Percentiles rank a stretch among this genome's conserved stretches.
Conservation (phyloP, 148 eudicot genomes). For the Diospyros kaki region DNA sequence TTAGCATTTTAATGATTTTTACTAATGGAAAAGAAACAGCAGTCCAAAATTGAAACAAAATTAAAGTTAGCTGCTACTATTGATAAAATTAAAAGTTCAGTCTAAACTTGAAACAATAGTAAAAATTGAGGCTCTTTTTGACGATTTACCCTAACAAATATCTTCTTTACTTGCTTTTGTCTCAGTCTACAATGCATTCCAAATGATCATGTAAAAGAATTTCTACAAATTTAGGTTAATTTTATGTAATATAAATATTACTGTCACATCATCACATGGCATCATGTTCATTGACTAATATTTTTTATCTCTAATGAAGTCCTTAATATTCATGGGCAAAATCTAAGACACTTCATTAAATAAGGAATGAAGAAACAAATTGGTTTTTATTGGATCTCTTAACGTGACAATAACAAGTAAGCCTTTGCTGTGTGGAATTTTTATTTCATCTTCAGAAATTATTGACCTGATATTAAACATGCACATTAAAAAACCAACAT, state of each 20-base stretch:
- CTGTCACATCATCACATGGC: neutral
- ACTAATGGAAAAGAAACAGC: no score
- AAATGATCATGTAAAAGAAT: neutral
- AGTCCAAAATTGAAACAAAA: no score
- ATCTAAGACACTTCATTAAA: no score
- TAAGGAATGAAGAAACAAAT: neutral
- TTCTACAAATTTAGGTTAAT: neutral
- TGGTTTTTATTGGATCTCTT: neutral
- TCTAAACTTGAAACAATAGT: no score
- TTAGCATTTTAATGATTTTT: no score
- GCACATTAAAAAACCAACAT: neutral
- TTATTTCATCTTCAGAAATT: neutral
- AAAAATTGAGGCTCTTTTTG: no score
- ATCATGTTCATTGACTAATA: neutral
- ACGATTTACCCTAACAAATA: neutral
- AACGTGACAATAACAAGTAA: neutral
- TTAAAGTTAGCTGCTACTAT: no score
- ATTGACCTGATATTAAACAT: neutral
- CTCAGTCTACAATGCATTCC: no score
- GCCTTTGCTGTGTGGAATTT: neutral
- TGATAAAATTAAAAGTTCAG: no score
- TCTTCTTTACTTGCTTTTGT: neutral
- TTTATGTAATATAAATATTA: neutral
- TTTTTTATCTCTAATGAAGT: neutral
- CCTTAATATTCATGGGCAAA: no score